Evolutionary conservation across 306 rosid genomes (phyloP).

Genomic region (Gillenia trifoliata): DNA sequence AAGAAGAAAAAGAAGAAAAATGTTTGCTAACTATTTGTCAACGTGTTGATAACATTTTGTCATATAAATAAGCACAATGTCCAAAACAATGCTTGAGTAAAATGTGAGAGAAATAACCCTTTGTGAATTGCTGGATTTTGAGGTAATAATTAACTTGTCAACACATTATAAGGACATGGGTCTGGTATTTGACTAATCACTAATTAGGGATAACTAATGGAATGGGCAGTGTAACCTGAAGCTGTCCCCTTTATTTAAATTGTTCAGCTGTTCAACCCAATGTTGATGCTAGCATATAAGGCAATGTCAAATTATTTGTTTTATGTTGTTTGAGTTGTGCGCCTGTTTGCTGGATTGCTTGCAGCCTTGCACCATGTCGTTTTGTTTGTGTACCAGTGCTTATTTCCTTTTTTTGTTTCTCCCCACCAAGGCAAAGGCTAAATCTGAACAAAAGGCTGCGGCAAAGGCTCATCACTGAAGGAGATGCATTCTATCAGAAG

Average conservation of each 20-base stretch:
- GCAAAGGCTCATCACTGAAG: slow-evolving; percentile 72
- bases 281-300: background rate
- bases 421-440: slow-evolving; percentile 70
- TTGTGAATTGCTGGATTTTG: background rate
- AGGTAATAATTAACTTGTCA: background rate
- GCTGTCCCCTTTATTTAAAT: background rate
- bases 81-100: background rate
- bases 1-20: background rate
- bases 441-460: slow-evolving; percentile 34
- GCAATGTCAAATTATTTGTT: background rate
- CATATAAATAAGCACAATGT: background rate
- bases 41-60: background rate
- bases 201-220: background rate
- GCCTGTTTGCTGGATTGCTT: background rate
- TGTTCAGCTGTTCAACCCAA: background rate
- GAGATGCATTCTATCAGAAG: slow-evolving; percentile 12
- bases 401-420: slow-evolving; percentile 1
- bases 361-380: background rate
- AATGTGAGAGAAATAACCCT: background rate
- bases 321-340: background rate
- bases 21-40: background rate
- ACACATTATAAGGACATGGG: background rate
- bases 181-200: background rate
- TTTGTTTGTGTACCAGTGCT: background rate
- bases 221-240: background rate